Conservation (phyloP, 495 filamentous ascomycete genomes). For the Hypoxylon cercidicola region DNA sequence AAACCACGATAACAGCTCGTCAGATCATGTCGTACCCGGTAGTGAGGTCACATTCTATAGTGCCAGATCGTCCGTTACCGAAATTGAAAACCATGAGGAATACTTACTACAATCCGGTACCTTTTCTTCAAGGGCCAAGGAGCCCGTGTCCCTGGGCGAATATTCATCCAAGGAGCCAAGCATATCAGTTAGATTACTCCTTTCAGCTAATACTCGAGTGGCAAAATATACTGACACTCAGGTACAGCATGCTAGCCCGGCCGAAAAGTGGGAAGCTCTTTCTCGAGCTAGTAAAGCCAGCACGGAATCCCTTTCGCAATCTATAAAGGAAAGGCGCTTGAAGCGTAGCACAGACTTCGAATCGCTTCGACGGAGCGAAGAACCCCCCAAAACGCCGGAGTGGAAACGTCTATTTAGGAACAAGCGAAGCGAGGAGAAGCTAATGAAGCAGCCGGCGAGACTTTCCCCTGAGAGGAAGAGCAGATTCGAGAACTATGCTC, state of each 20-base stretch:
- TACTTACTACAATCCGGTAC: background rate
- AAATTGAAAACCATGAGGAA: constrained; percentile 10
- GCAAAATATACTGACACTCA: constrained; percentile 2
- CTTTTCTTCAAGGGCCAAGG: background rate
- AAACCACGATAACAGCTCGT: constrained; percentile 1
- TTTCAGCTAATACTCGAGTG: constrained; percentile 5
- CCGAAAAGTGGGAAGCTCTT: constrained; percentile 36
- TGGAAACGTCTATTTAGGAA: constrained; percentile 15
- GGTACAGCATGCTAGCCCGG: constrained; percentile 3
- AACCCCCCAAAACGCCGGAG: constrained; percentile 19
- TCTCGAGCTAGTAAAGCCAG: constrained; percentile 34
- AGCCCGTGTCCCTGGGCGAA: background rate
- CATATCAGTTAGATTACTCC: constrained; percentile 18
- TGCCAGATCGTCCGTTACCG: constrained; percentile 14
- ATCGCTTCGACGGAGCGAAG: constrained; percentile 22
- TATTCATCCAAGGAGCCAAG: background rate
- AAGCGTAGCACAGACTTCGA: constrained; percentile 27
- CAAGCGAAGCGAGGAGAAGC: constrained; percentile 2
- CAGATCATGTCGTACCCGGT: constrained; percentile 8
- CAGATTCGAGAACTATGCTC: constrained; percentile 11
- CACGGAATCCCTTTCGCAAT: constrained; percentile 36
- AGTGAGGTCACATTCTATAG: constrained; percentile 28
- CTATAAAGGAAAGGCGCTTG: constrained; percentile 42
- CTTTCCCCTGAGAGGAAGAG: constrained; percentile 26
- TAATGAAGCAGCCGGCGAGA: constrained; percentile 4